Base-by-base conservation (phyloP, 805 yeast genomes). In the Candida caryicola region DNA sequence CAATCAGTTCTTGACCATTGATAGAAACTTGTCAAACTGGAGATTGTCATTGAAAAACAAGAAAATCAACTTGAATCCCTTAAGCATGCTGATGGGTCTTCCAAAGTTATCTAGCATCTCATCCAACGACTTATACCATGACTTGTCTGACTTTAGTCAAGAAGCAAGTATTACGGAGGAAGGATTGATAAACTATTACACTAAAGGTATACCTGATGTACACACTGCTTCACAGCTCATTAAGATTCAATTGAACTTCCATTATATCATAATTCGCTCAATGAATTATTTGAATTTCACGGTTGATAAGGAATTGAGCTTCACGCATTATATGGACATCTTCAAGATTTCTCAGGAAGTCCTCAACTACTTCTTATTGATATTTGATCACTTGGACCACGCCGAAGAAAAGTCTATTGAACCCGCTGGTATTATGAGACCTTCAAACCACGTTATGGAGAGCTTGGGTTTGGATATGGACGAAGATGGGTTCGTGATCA, bases 401-500 rank as follows among this genome's bases (percentile, higher is more conserved):
- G 43, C 45, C 1, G 30, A 30, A 16, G 46, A 44, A 28, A 31
- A 37, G 16, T 19, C 33, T 17, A 26, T 38, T 3, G 40, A 36
- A 10, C 38, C 47, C 2, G 10, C 23, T 12, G 30, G 29, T 14
- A 17, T 21, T 6, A 18, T 33, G 4, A 33, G 37, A 12, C 28
- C 33, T 5, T 17, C 40, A 2, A 50, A 49, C 19, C 42, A 55
- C 5, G 58, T 62, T n/a, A 56, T 64, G 55, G 64, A 59, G 33
- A 59, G 64, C 41, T 54, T 64, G 34, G 71, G 68, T 6, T 43
- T 67, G 19, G 71, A 66, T 46, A 62, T 65, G 14, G 71, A 69
- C 41, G 73, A 69, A 33, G 74, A 68, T 44, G 74, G 74, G 17
- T 66, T 66, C 48, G 67, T 69, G 4, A 66, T 68, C 12, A 69